Evolutionary conservation across 768 basidiomycete species (phyloP).

Genomic region (Boletus fagicola): DNA sequence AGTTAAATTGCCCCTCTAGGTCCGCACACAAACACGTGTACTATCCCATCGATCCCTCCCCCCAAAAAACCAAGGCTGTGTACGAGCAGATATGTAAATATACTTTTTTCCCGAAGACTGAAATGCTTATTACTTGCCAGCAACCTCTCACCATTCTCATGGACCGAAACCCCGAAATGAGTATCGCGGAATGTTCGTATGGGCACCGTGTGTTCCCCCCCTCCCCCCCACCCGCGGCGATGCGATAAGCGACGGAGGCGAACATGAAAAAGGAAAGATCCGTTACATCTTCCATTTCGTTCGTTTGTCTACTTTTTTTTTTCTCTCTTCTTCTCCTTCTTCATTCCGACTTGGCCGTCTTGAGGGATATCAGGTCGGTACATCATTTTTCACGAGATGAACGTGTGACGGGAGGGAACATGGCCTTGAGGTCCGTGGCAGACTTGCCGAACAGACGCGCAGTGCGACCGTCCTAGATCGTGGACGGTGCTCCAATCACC

Average conservation of each 20-base stretch:
- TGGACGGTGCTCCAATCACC: not conserved
- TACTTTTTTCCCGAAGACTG: not conserved
- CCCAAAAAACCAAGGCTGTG: conserved; percentile 2
- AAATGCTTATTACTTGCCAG: conserved; percentile 5
- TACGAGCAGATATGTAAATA: conserved; percentile 7
- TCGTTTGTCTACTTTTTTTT: not conserved
- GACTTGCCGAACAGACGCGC: not conserved
- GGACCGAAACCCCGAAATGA: conserved; percentile 15
- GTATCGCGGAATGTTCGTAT: conserved; percentile 25
- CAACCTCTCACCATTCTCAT: not conserved
- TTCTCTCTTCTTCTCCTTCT: not conserved
- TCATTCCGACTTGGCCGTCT: conserved; percentile 1
- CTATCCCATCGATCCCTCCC: not conserved
- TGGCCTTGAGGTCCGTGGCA: not conserved
- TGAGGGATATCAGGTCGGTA: not conserved
- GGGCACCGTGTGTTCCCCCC: not conserved
- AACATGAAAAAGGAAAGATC: conserved; percentile 5
- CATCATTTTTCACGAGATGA: conserved; percentile 11
- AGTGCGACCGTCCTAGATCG: not conserved
- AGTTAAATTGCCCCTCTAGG: not conserved
- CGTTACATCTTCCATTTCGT: conserved; percentile 9
- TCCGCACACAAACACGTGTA: conserved; percentile 15
- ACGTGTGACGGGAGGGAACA: conserved; percentile 7
- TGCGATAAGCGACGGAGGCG: conserved; percentile 8
- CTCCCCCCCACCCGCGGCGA: conserved; percentile 14